phyloP scores from a whole-genome alignment of 306 rosid species.

The Gleditsia sinensis region DNA sequence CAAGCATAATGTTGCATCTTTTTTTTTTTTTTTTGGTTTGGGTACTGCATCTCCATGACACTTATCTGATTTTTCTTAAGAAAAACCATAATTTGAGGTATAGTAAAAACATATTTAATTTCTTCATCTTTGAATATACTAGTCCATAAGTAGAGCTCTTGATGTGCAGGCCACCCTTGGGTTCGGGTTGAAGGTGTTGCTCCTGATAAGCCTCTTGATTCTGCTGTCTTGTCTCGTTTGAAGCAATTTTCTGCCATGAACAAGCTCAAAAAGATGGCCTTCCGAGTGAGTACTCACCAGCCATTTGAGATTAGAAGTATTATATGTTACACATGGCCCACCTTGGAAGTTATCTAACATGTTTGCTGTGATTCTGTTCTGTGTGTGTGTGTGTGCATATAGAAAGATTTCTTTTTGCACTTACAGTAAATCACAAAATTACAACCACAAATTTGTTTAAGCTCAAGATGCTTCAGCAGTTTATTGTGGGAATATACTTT shows the following conservation, averaged over 20 bases:
- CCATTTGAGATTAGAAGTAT: neutral
- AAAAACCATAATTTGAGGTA: neutral
- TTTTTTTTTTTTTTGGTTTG: too few species aligned
- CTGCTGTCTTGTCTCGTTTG: slow-evolving; percentile 69
- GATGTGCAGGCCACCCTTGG: slow-evolving; percentile 71
- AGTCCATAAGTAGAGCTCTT: neutral
- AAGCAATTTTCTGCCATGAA: slow-evolving; percentile 73
- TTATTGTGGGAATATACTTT: neutral
- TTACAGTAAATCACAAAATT: neutral
- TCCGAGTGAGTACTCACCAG: slow-evolving; percentile 51
- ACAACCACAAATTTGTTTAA: neutral
- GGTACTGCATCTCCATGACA: too few species aligned
- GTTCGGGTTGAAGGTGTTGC: slow-evolving; percentile 62
- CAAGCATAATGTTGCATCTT: too few species aligned
- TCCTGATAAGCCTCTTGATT: slow-evolving; percentile 72
- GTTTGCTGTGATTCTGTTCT: neutral
- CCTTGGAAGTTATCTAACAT: neutral
- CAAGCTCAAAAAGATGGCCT: slow-evolving; percentile 39
- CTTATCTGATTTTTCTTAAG: neutral
- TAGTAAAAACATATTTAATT: neutral
- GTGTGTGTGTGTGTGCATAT: neutral
- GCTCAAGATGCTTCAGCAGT: neutral
- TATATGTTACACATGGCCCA: too few species aligned
- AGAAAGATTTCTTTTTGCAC: neutral
- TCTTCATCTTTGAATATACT: neutral